These are phyloP conservation scores for Anthoceros angustus DNA, from an alignment of 225 moss, liverwort and hornwort species.

Conservation along the genomic window DNA sequence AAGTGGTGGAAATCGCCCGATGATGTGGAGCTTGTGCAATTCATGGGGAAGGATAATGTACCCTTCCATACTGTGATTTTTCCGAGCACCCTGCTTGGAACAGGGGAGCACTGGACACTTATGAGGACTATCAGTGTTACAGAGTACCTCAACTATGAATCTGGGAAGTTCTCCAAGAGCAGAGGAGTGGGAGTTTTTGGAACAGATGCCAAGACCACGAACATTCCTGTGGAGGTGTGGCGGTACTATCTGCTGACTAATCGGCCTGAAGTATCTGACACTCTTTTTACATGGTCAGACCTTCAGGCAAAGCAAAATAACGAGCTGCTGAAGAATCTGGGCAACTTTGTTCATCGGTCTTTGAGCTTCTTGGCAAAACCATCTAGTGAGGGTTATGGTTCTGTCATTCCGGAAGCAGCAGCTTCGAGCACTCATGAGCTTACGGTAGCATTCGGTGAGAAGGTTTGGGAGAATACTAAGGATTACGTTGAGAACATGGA, in stretches of 20 bases:
- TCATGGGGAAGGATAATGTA: conserved; percentile 98
- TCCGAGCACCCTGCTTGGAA: conserved; percentile 87
- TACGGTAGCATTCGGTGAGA: conserved; percentile 33
- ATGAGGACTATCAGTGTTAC: conserved; percentile 97
- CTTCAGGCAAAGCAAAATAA: conserved; percentile 95
- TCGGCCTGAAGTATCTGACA: conserved; percentile 78
- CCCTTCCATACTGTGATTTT: conserved; percentile 97
- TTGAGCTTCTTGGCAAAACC: conserved; percentile 78
- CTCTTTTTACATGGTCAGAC: conserved; percentile 70
- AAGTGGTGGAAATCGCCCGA: conserved; percentile 93
- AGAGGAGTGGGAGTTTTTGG: conserved; percentile 94
- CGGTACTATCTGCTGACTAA: conserved; percentile 86
- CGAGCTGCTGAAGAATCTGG: conserved; percentile 87
- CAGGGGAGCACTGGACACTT: conserved; percentile 73
- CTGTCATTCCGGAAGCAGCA: conserved; percentile 53
- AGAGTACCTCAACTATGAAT: conserved; percentile 89
- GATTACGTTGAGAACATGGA: conserved; percentile 89
- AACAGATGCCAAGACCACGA: conserved; percentile 75
- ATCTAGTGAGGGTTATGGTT: conserved; percentile 65
- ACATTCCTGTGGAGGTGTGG: conserved; percentile 82
- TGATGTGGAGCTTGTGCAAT: conserved; percentile 90
- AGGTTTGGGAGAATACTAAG: conserved; percentile 42
- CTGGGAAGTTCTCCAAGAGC: conserved; percentile 96
- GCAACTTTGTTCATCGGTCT: conserved; percentile 73
- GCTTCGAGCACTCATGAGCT: conserved; percentile 55